Evolutionary conservation across 257 asterid species (phyloP).

Genomic region (Gynochthodes officinalis): DNA sequence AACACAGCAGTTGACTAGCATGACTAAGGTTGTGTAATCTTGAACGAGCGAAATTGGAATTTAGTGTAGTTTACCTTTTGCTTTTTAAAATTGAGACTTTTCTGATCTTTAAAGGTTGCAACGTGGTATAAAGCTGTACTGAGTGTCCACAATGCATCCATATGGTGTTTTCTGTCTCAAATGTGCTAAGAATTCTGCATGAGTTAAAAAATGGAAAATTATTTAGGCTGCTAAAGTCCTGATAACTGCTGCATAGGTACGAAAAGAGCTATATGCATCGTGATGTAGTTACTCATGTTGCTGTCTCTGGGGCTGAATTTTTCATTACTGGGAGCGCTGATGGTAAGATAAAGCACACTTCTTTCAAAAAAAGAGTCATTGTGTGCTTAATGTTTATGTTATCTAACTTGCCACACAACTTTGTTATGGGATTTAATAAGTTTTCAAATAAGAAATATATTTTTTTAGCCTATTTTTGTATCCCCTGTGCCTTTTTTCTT

Average conservation of each 20-base stretch:
- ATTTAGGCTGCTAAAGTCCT: neutral
- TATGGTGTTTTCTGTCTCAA: neutral
- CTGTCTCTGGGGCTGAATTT: slow-evolving; percentile 91
- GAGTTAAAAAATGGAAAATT: neutral
- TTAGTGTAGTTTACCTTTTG: neutral
- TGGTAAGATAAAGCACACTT: slow-evolving; percentile 44
- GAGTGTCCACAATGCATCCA: neutral
- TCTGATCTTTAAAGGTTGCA: neutral
- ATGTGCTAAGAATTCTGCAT: neutral
- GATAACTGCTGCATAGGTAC: slow-evolving; percentile 48
- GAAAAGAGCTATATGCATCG: slow-evolving; percentile 99
- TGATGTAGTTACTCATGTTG: slow-evolving; percentile 96
- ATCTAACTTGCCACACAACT: neutral
- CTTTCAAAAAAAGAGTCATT: neutral
- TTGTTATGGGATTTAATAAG: neutral
- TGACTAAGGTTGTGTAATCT: neutral
- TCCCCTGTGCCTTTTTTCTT: neutral
- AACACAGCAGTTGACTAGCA: neutral
- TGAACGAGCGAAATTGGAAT: neutral
- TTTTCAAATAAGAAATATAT: neutral
- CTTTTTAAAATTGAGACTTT: neutral
- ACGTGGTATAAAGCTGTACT: neutral
- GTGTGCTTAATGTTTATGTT: neutral
- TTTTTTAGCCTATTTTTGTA: neutral
- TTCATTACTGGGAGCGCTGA: slow-evolving; percentile 89